phyloP scores from a whole-genome alignment of 2,329 filamentous ascomycete genomes.

The Fusarium devonianum region DNA sequence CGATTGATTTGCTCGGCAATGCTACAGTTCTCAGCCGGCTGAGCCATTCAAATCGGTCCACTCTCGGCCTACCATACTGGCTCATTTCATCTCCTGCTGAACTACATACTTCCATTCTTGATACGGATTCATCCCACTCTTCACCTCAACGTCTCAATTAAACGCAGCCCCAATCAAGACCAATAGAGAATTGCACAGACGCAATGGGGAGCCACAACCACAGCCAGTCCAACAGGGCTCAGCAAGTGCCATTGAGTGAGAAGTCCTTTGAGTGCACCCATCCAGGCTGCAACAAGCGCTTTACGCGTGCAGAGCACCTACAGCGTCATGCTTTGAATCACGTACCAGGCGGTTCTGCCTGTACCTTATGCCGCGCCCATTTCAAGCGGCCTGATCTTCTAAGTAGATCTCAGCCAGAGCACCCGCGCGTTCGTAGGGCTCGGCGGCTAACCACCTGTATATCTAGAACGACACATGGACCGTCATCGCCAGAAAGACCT shows the following conservation, averaged over 20 bases:
- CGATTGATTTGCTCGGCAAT: too few relatives aligned
- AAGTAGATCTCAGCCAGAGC: too few relatives aligned
- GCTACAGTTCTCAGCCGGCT: too few relatives aligned
- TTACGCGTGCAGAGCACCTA: constrained; percentile 65
- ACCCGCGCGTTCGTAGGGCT: too few relatives aligned
- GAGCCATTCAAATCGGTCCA: too few relatives aligned
- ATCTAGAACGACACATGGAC: constrained; percentile 64
- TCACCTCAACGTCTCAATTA: too few relatives aligned
- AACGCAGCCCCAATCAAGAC: too few relatives aligned
- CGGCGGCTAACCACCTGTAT: constrained; percentile 1
- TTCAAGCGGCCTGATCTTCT: constrained; percentile 66
- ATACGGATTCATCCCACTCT: constrained; percentile 19
- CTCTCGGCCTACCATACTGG: too few relatives aligned
- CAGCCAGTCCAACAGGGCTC: not conserved
- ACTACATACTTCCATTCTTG: too few relatives aligned
- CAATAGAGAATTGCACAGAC: too few relatives aligned
- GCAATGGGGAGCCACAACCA: constrained; percentile 13
- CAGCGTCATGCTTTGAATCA: constrained; percentile 66
- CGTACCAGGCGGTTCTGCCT: constrained; percentile 60
- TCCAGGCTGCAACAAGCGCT: constrained; percentile 58
- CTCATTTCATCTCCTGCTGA: too few relatives aligned
- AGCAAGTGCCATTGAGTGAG: constrained; percentile 18
- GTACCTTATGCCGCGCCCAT: constrained; percentile 64
- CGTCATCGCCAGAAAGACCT: constrained; percentile 61
- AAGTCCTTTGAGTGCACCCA: constrained; percentile 49